Base-by-base conservation (phyloP, 1,284 basidiomycete species). In the Rhodotorula sp. region DNA sequence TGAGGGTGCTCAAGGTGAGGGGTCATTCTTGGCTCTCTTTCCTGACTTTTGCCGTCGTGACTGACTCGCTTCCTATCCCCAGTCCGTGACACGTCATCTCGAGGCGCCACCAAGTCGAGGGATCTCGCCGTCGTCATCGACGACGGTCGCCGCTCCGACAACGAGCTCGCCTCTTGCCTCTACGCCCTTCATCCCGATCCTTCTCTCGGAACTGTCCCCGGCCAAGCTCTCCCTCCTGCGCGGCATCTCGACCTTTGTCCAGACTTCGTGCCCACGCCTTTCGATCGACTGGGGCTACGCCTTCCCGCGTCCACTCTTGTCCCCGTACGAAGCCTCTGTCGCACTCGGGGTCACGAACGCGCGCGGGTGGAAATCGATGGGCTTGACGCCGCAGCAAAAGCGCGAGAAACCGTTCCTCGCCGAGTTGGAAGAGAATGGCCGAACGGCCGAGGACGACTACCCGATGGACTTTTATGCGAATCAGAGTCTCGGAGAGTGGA, bases 281-380 rank as follows among this genome's bases (percentile, higher is more conserved):
- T 95, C 92, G 12, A 99, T 99, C 71, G 96, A 99, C 80, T 99
- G 96, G 96, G 94, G 94, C 4, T 94, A 94, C 78, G 95, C 95
- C 0, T 99, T 99, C 82, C 84, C 89, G 62, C 85, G 86, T 44
- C 96, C 96, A 0, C 83, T 99, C 58, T 83, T 99, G 42, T 95
- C 89, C 76, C 94, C 95, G 0, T 99, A 98, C 80, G 96, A 99
- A 82, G 90, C 93, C 0, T 89, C 89, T 15, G 91, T 98, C 5
- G 93, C 90, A 7, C 84, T 96, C 0, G 91, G 93, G 2, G 74
- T 69, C 3, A 30, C 60, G 14, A 84, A 86, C 73, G 83, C 87
- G 24, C 81, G 82, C 26, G 87, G 87, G 44, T 91, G 90, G 90
- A 71, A 76, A 46, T 66, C 44, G 54, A 73, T 72, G 67, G 70